A percentile compares a stretch with the other conserved stretches of the same genome.
Evolutionary conservation across 106 monocot genomes (phyloP).

Genomic region (Acorus gramineus): DNA sequence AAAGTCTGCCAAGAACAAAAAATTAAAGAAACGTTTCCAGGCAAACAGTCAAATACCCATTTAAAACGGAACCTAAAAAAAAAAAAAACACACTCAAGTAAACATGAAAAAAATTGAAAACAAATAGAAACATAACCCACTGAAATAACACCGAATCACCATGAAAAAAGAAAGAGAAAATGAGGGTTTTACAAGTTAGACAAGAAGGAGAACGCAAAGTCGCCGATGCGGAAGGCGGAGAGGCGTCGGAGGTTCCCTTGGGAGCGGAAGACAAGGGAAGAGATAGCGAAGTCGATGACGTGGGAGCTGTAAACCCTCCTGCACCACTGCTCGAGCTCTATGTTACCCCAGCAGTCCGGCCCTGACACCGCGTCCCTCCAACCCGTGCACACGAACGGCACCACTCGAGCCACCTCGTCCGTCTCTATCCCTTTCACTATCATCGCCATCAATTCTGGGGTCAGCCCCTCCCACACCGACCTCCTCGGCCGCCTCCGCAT

Average conservation of each 20-base stretch:
- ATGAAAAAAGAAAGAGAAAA: neutral
- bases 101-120: neutral
- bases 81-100: too few species aligned
- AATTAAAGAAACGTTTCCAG: too few species aligned
- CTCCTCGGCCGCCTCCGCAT: neutral
- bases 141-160: neutral
- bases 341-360: constrained; percentile 30
- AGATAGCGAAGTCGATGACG: constrained; percentile 22
- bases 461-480: constrained; percentile 18
- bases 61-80: too few species aligned
- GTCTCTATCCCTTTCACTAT: constrained; percentile 17
- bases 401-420: constrained; percentile 15
- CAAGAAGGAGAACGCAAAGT: constrained; percentile 18
- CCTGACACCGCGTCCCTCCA: constrained; percentile 30
- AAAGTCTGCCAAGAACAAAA: too few species aligned
- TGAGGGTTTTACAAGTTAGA: constrained; percentile 3
- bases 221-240: constrained; percentile 29
- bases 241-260: constrained; percentile 17
- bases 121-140: neutral
- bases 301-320: constrained; percentile 26
- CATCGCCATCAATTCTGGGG: constrained; percentile 21
- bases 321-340: constrained; percentile 37
- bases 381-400: constrained; percentile 39
- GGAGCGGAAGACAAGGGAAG: constrained; percentile 17
- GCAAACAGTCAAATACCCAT: too few species aligned